These are phyloP conservation scores for Phaeomoniella chlamydospora DNA, from an alignment of 2,329 filamentous ascomycete genomes.

Conservation along the genomic window DNA sequence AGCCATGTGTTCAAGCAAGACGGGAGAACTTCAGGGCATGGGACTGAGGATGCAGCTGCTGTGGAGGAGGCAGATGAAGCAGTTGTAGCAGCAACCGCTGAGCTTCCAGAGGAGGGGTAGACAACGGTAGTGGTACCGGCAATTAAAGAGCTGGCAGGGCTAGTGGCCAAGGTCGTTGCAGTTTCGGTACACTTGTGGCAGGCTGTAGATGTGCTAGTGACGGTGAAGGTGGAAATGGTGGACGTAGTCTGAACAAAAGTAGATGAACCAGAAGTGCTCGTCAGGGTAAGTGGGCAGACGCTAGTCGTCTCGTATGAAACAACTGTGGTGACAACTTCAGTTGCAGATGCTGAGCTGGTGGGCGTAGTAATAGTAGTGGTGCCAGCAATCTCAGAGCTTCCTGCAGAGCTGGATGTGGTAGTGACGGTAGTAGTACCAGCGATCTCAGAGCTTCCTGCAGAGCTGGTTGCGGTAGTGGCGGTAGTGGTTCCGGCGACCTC, in stretches of 20 bases:
- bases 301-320: constrained; percentile 16
- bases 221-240: constrained; percentile 39
- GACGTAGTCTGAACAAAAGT: constrained; percentile 38
- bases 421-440: constrained; percentile 1
- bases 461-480: not conserved
- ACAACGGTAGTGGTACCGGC: constrained; percentile 1
- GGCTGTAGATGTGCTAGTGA: constrained; percentile 15
- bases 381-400: constrained; percentile 1
- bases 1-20: constrained; percentile 89
- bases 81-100: constrained; percentile 4
- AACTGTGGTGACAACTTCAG: constrained; percentile 13
- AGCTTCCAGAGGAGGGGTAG: constrained; percentile 9
- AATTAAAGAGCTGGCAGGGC: not conserved
- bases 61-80: constrained; percentile 7
- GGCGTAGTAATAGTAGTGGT: constrained; percentile 7
- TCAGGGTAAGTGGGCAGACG: constrained; percentile 16
- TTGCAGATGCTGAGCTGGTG: constrained; percentile 5
- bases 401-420: constrained; percentile 8
- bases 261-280: constrained; percentile 28
- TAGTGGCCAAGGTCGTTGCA: constrained; percentile 5
- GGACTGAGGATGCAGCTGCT: constrained; percentile 15
- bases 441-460: not conserved
- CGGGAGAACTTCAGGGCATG: constrained; percentile 59
- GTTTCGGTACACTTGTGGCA: constrained; percentile 7
- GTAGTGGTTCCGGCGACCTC: not conserved